Conservation (phyloP, 163 green algal species). For the Picocystis sp. region DNA sequence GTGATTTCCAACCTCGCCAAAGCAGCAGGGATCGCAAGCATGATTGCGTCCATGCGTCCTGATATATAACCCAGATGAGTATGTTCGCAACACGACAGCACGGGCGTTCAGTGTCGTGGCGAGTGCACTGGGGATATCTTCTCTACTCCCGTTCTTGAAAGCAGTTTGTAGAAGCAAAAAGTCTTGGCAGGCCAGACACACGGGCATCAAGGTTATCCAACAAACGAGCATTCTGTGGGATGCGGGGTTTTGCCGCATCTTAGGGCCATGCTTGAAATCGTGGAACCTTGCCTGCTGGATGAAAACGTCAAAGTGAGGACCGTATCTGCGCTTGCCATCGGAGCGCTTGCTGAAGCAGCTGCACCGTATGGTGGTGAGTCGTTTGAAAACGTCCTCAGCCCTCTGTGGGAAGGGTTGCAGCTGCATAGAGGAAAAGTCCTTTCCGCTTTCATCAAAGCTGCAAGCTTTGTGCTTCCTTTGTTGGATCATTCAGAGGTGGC, state of each 20-base stretch:
- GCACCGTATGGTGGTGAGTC: slow-evolving; percentile 95
- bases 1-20: slow-evolving; percentile 99
- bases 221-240: slow-evolving; percentile 97
- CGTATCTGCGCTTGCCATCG: slow-evolving; percentile 83
- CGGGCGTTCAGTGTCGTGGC: slow-evolving; percentile 78
- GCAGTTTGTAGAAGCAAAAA: slow-evolving; percentile 96
- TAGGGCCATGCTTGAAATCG: slow-evolving; percentile 88
- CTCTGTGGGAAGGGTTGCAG: slow-evolving; percentile 91
- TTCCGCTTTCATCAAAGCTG: slow-evolving; percentile 88
- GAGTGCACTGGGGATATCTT: slow-evolving; percentile 85
- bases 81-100: slow-evolving; percentile 92
- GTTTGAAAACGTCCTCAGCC: slow-evolving; percentile 97
- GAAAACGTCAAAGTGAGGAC: slow-evolving; percentile 72
- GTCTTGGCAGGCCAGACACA: slow-evolving; percentile 88
- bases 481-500: slow-evolving; percentile 10
- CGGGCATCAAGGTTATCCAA: slow-evolving; percentile 90
- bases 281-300: slow-evolving; percentile 79
- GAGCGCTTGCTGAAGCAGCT: slow-evolving; percentile 85
- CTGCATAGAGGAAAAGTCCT: slow-evolving; percentile 86
- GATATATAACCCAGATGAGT: slow-evolving; percentile 99
- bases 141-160: slow-evolving; percentile 95
- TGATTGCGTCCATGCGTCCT: slow-evolving; percentile 96
- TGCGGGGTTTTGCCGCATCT: slow-evolving; percentile 95
- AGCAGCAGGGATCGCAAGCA: slow-evolving; percentile 79
- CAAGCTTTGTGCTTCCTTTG: neutral